These are phyloP conservation scores for Pseudophaeomoniella oleicola DNA, from an alignment of 2,329 filamentous ascomycete species.

Conservation along the genomic window DNA sequence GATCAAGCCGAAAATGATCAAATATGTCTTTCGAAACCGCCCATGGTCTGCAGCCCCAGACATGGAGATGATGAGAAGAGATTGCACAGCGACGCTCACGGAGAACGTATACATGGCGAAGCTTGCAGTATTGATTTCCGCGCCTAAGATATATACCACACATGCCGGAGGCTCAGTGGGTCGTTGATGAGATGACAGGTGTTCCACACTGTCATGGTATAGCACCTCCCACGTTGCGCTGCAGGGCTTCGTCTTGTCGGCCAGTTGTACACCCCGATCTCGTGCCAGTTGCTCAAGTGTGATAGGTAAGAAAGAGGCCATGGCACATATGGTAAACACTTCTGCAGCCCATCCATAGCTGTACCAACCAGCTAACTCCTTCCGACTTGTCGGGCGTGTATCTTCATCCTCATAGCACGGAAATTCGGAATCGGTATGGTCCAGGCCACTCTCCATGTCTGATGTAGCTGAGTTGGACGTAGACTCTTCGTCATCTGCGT, in stretches of 20 bases:
- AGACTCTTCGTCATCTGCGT: conserved; percentile 56
- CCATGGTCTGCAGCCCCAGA: conserved; percentile 93
- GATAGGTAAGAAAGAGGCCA: conserved; percentile 87
- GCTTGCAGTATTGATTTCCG: conserved; percentile 86
- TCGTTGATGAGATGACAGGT: conserved; percentile 3
- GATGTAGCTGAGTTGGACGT: conserved; percentile 16
- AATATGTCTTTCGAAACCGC: conserved; percentile 72
- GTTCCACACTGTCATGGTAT: conserved; percentile 8
- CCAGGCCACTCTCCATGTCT: conserved; percentile 23
- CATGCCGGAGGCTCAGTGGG: conserved; percentile 32
- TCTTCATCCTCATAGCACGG: conserved; percentile 70
- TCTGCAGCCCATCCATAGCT: conserved; percentile 92
- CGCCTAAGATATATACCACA: conserved; percentile 64
- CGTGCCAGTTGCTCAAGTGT: conserved; percentile 85
- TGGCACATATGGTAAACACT: conserved; percentile 85
- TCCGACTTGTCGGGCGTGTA: conserved; percentile 68
- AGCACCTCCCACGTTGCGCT: conserved; percentile 42
- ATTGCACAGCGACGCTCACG: conserved; percentile 76
- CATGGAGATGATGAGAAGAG: conserved; percentile 85
- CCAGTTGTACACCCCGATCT: conserved; percentile 76
- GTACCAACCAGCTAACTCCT: conserved; percentile 89
- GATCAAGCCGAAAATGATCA: conserved; percentile 70
- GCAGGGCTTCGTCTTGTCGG: conserved; percentile 64
- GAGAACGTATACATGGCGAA: conserved; percentile 99
- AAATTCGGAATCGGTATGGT: conserved; percentile 10